phyloP scores from a whole-genome alignment of 306 rosid species.

The Rosa multiflora region DNA sequence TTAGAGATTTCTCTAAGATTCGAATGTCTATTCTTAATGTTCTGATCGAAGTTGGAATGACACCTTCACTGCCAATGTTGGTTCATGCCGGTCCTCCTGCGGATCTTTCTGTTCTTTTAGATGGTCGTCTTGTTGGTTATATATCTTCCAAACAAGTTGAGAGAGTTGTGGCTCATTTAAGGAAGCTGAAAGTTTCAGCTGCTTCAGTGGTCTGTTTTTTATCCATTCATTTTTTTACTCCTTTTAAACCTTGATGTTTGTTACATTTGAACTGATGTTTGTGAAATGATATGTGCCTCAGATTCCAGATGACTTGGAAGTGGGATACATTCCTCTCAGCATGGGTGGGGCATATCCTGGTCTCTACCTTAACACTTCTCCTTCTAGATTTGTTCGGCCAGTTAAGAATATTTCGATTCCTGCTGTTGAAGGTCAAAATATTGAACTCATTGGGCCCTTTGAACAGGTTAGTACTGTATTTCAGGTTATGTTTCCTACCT shows the following conservation, averaged over 20 bases:
- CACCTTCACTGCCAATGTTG: conserved; percentile 57
- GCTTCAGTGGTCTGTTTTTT: conserved; percentile 53
- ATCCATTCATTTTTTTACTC: conserved; percentile 6
- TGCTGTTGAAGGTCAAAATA: conserved; percentile 47
- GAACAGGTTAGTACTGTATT: conserved; percentile 64
- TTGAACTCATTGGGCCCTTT: conserved; percentile 93
- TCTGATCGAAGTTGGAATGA: conserved; percentile 68
- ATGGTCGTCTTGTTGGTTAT: conserved; percentile 79
- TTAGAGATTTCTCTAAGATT: conserved; percentile 58
- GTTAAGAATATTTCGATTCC: conserved; percentile 70
- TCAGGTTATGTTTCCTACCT: conserved; percentile 9
- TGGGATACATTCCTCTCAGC: conserved; percentile 92
- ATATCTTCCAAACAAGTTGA: conserved; percentile 69
- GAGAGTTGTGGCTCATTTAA: conserved; percentile 75
- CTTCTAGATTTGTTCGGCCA: conserved; percentile 89
- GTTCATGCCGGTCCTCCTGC: conserved; percentile 75
- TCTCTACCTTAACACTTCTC: conserved; percentile 69
- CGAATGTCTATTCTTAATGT: conserved; percentile 47
- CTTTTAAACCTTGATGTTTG: neutral
- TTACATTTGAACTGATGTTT: conserved; percentile 22
- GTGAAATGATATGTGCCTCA: conserved; percentile 35
- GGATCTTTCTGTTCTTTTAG: conserved; percentile 69
- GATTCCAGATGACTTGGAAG: conserved; percentile 91
- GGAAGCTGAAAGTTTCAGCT: conserved; percentile 67
- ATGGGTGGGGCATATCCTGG: conserved; percentile 93